A percentile compares a stretch with the other conserved stretches of the same genome.
phyloP scores from a whole-genome alignment of 148 eudicot species.

The Linanthus parryae region DNA sequence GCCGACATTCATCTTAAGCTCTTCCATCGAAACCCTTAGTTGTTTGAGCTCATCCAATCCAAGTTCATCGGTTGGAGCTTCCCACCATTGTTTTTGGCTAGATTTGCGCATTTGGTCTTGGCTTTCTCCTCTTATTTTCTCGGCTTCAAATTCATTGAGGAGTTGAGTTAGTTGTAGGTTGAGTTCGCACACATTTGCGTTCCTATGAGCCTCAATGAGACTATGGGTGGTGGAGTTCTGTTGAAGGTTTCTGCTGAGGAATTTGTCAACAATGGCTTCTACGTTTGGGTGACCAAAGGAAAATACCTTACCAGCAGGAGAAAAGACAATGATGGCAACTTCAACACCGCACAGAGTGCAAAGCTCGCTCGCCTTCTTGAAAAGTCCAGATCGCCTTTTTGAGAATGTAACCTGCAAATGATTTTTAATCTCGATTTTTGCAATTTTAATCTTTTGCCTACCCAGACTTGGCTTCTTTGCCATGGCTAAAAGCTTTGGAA shows the following conservation, averaged over 20 bases:
- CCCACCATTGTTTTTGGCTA: too few relatives aligned
- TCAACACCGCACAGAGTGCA: conserved; percentile 11
- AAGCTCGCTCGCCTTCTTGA: conserved; percentile 10
- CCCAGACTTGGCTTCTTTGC: conserved; percentile 10
- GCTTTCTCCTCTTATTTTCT: too few relatives aligned
- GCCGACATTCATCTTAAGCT: too few relatives aligned
- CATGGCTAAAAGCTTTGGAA: not conserved
- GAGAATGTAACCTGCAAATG: conserved; percentile 12
- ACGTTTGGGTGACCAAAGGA: conserved; percentile 12
- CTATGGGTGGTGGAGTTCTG: not conserved
- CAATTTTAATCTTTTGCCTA: conserved; percentile 12
- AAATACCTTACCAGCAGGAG: conserved; percentile 11
- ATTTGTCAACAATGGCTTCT: conserved; percentile 1
- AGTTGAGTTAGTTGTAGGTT: conserved; percentile 5
- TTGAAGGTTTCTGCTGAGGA: not conserved
- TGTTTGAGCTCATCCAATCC: too few relatives aligned
- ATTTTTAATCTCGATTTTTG: conserved; percentile 7
- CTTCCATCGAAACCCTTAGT: too few relatives aligned
- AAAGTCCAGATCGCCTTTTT: conserved; percentile 6
- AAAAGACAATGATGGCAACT: conserved; percentile 2
- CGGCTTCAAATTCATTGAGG: not conserved
- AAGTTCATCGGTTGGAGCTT: too few relatives aligned
- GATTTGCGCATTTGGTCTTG: too few relatives aligned
- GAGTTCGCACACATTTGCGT: conserved; percentile 1
- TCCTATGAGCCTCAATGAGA: conserved; percentile 5